Percentiles rank a stretch among this genome's conserved stretches.
phyloP scores from a whole-genome alignment of 2,329 filamentous ascomycete genomes.

The Fusarium clavum region DNA sequence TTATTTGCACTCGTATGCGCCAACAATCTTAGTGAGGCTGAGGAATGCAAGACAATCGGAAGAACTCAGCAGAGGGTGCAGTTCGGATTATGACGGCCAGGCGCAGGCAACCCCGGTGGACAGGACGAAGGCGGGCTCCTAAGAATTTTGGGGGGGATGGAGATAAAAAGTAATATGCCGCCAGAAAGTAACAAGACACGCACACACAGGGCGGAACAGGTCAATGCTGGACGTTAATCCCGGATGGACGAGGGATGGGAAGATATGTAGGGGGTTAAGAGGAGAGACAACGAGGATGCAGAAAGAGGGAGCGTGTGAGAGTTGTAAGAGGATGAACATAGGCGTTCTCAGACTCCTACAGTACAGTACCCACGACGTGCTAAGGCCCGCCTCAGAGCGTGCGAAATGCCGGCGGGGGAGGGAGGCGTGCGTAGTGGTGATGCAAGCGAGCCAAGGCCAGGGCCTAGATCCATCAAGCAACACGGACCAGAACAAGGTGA shows the following conservation, averaged over 20 bases:
- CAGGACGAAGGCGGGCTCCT: constrained; percentile 24
- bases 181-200: constrained; percentile 9
- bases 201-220: constrained; percentile 25
- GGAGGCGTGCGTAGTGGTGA: constrained; percentile 47
- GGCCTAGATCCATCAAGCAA: constrained; percentile 47
- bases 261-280: constrained; percentile 30
- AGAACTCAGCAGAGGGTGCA: constrained; percentile 28
- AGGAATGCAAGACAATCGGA: constrained; percentile 43
- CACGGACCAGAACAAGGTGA: constrained; percentile 32
- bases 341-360: constrained; percentile 42
- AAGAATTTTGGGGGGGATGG: constrained; percentile 26
- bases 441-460: constrained; percentile 48
- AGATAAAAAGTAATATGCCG: constrained; percentile 39
- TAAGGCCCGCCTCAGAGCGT: constrained; percentile 40
- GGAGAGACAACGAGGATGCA: constrained; percentile 34
- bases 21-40: constrained; percentile 44
- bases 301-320: constrained; percentile 35
- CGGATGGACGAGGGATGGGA: constrained; percentile 28
- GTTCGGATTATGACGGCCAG: constrained; percentile 42
- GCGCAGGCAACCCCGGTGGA: constrained; percentile 26
- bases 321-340: constrained; percentile 42
- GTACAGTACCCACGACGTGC: constrained; percentile 26
- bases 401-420: constrained; percentile 47
- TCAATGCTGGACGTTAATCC: constrained; percentile 36
- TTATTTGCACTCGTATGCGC: constrained; percentile 29